A percentile compares a stretch with the other conserved stretches of the same genome.
Evolutionary conservation across 768 basidiomycete genomes (phyloP).

Genomic region (Leccinellum rugosiceps): DNA sequence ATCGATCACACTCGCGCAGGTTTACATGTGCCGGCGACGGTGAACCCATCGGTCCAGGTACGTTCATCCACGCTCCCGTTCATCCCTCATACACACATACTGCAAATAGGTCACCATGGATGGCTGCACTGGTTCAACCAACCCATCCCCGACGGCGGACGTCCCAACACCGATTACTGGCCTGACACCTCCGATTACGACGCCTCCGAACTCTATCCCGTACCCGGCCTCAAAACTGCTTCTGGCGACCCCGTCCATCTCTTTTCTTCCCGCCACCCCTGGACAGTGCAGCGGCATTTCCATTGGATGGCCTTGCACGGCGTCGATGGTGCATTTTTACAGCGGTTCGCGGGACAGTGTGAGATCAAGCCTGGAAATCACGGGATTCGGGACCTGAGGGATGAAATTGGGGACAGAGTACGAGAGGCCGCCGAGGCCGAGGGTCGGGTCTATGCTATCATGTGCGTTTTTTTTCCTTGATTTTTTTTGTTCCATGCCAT

Average conservation of each 20-base stretch:
- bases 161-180: constrained; percentile 74
- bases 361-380: constrained; percentile 52
- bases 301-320: constrained; percentile 79
- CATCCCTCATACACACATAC: background rate
- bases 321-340: constrained; percentile 78
- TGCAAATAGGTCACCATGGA: constrained; percentile 61
- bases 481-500: background rate
- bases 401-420: constrained; percentile 72
- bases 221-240: constrained; percentile 59
- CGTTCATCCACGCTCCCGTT: background rate
- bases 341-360: constrained; percentile 70
- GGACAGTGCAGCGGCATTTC: constrained; percentile 61
- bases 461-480: constrained; percentile 46
- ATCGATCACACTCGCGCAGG: constrained; percentile 36
- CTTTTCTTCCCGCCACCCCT: constrained; percentile 75
- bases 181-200: constrained; percentile 73
- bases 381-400: constrained; percentile 61
- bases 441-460: constrained; percentile 79
- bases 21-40: constrained; percentile 73
- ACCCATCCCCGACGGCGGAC: constrained; percentile 68
- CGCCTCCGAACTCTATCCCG: constrained; percentile 65
- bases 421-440: constrained; percentile 76
- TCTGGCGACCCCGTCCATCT: constrained; percentile 61
- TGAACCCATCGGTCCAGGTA: constrained; percentile 60
- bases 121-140: constrained; percentile 83